Evolutionary conservation across 768 basidiomycete genomes (phyloP), one percentile per base, ranked within the genome.

Genomic region (Leucocoprinus sp.): DNA sequence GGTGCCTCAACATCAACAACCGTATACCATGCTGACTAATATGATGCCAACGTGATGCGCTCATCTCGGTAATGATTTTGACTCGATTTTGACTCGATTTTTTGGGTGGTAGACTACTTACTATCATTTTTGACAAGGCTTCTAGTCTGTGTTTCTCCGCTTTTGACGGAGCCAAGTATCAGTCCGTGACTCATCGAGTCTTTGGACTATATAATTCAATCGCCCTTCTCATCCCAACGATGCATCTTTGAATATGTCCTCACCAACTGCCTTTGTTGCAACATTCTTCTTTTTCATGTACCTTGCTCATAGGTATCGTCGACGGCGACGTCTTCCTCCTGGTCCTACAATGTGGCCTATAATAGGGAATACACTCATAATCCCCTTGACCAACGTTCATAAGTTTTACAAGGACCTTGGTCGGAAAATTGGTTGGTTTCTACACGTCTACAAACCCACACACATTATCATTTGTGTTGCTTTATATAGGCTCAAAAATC

Each of bases 401-500:
- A 37, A 14, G 1, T 37, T 37, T 19, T 45, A 45, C n/a, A 37
- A 45, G 43, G 17, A 45, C 8, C 18, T 37, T 5, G 43, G 43
- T 7, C 6, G 14, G n/a, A 27, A 45, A 11, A 23, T 45, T 18
- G 43, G 43, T 45, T 4, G 11, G 31, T 5, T 8, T 31, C 14
- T 5, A n/a, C n/a, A n/a, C 11, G 9, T 31, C 9, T 31, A 5
- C 6, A 31, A 31, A 31, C 4, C 9, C 31, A 11, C n/a, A 5
- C 9, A 5, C 4, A n/a, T 7, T 14, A 31, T 31, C 4, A n/a
- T 5, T 31, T 14, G 9, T 12, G n/a, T n/a, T 7, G 8, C 31
- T 31, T 8, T 3, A 11, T n/a, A n/a, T 9, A 48, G 46, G 40
- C 17, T 35, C 31, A 4, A 48, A 48, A 23, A 35, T 53, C 3